Percentiles rank a stretch among this genome's conserved stretches.
phyloP scores from a whole-genome alignment of 2,329 filamentous ascomycete genomes.

The Dendrostoma leiphaemia region DNA sequence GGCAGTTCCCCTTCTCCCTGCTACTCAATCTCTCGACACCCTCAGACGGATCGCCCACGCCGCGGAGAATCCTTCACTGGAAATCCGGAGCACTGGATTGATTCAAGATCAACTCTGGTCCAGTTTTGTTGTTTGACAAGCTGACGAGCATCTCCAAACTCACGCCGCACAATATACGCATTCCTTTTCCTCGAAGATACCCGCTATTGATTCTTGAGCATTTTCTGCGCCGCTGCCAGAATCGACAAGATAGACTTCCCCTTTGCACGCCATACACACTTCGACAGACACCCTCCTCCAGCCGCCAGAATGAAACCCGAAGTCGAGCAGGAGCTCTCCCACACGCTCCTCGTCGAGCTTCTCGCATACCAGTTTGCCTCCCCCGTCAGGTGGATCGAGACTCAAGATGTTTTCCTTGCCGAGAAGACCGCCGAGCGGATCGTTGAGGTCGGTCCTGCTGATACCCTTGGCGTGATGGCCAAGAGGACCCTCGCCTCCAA shows the following conservation, averaged over 20 bases:
- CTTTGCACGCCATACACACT: background rate
- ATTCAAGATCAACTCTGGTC: background rate
- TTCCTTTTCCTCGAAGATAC: conserved; percentile 14
- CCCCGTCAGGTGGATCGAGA: conserved; percentile 99
- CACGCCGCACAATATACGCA: background rate
- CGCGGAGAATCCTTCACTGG: too few relatives aligned
- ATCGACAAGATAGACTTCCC: background rate
- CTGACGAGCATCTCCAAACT: background rate
- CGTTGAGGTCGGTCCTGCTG: conserved; percentile 94
- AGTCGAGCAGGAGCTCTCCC: conserved; percentile 97
- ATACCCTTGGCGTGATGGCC: conserved; percentile 96
- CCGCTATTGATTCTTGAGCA: conserved; percentile 17
- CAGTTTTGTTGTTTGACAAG: conserved; percentile 5
- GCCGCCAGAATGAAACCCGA: conserved; percentile 82
- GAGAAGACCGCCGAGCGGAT: conserved; percentile 96
- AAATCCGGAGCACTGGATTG: background rate
- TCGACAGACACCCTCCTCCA: conserved; percentile 17
- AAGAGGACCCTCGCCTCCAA: conserved; percentile 93
- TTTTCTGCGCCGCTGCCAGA: background rate
- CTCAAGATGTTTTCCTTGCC: conserved; percentile 97
- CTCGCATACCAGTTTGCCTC: conserved; percentile 99
- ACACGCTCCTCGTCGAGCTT: conserved; percentile 97
- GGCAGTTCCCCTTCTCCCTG: background rate
- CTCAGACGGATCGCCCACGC: too few relatives aligned
- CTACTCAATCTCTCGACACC: background rate